These are phyloP conservation scores for Chaetomiaceae sp. DNA, from an alignment of 2,329 filamentous ascomycete species.

Conservation along the genomic window DNA sequence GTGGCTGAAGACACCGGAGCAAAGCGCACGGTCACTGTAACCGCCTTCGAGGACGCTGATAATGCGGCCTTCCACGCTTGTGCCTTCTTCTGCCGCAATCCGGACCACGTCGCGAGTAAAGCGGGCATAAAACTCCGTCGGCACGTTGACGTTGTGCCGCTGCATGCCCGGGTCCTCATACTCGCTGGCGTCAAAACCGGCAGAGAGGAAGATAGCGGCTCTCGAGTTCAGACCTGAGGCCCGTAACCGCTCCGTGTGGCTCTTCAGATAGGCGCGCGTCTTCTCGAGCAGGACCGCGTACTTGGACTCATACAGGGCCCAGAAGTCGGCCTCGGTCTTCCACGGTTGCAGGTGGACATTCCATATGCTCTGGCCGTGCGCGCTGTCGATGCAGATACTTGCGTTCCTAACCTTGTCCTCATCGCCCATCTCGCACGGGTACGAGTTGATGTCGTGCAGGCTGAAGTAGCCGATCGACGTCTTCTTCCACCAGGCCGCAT, in stretches of 20 bases:
- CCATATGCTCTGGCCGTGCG: slow-evolving; percentile 91
- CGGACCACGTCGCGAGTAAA: slow-evolving; percentile 82
- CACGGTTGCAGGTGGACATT: slow-evolving; percentile 91
- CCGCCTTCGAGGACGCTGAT: slow-evolving; percentile 95
- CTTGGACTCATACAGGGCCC: slow-evolving; percentile 75
- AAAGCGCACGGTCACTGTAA: slow-evolving; percentile 88
- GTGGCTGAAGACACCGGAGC: slow-evolving; percentile 85
- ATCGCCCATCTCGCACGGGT: slow-evolving; percentile 92
- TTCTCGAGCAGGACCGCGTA: slow-evolving; percentile 78
- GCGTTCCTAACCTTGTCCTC: slow-evolving; percentile 90
- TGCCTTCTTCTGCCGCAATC: slow-evolving; percentile 73
- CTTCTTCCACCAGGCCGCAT: slow-evolving; percentile 72
- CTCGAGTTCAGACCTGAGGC: slow-evolving; percentile 61
- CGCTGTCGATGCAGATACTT: slow-evolving; percentile 89
- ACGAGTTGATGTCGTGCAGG: slow-evolving; percentile 97
- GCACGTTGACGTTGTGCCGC: slow-evolving; percentile 89
- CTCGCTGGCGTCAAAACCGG: slow-evolving; percentile 95
- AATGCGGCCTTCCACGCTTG: slow-evolving; percentile 74
- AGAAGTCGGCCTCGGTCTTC: slow-evolving; percentile 80
- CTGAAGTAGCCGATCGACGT: slow-evolving; percentile 93
- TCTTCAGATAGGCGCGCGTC: slow-evolving; percentile 68
- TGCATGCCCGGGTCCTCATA: slow-evolving; percentile 94
- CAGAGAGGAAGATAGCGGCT: slow-evolving; percentile 89
- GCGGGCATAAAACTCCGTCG: slow-evolving; percentile 91
- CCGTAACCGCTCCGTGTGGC: slow-evolving; percentile 63